A percentile compares a stretch with the other conserved stretches of the same genome.
These are phyloP conservation scores for Allantophomopsis lycopodina DNA, from an alignment of 2,329 filamentous ascomycete genomes.

Conservation along the genomic window DNA sequence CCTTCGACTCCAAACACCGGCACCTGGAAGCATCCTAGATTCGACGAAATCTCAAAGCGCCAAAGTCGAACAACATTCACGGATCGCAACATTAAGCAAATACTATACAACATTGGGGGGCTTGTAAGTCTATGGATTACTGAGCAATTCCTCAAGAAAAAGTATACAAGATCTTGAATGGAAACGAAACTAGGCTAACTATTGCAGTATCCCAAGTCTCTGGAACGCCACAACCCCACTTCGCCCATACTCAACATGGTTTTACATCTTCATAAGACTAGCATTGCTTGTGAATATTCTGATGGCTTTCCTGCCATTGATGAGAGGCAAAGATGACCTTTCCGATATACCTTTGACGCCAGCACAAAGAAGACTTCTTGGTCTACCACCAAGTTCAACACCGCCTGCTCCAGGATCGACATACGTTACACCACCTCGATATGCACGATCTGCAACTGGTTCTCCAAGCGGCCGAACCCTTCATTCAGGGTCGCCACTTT, in stretches of 20 bases:
- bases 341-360: conserved; percentile 83
- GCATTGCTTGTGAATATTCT: conserved; percentile 58
- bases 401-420: conserved; percentile 54
- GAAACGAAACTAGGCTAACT: conserved; percentile 3
- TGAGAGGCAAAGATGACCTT: conserved; percentile 62
- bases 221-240: conserved; percentile 8
- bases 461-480: conserved; percentile 39
- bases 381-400: conserved; percentile 53
- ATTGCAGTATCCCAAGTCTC: conserved; percentile 14
- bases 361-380: conserved; percentile 74
- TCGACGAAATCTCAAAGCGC: conserved; percentile 74
- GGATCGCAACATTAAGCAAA: conserved; percentile 57
- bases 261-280: conserved; percentile 33
- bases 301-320: conserved; percentile 57
- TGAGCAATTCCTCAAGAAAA: conserved; percentile 17
- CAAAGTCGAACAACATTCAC: conserved; percentile 69
- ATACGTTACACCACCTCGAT: conserved; percentile 79
- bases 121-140: conserved; percentile 33
- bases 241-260: conserved; percentile 12
- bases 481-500: conserved; percentile 42
- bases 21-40: conserved; percentile 80
- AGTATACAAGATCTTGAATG: conserved; percentile 5
- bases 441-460: conserved; percentile 58
- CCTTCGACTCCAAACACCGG: conserved; percentile 34
- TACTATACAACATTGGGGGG: conserved; percentile 52